These are phyloP conservation scores for Jatropha multifida DNA, from an alignment of 441 rosid genomes.

Conservation along the genomic window DNA sequence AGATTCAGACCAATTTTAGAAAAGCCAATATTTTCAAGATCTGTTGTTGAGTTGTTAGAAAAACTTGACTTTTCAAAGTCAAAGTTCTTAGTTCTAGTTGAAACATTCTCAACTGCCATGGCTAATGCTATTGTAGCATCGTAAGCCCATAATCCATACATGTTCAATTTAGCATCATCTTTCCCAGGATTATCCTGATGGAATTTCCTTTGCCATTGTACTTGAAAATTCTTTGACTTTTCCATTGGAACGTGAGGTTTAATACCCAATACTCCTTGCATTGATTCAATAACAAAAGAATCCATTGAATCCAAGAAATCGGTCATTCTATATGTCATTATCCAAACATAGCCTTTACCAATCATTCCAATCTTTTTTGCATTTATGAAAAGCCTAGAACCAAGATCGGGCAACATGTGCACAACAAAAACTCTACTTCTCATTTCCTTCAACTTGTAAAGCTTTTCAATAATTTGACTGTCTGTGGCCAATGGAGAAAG, in stretches of 20 bases:
- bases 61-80: slow-evolving; percentile 17
- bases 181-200: slow-evolving; percentile 26
- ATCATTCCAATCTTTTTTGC: slow-evolving; percentile 60
- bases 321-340: slow-evolving; percentile 45
- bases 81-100: slow-evolving; percentile 23
- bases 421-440: slow-evolving; percentile 59
- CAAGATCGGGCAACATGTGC: slow-evolving; percentile 48
- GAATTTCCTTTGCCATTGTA: slow-evolving; percentile 31
- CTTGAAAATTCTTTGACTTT: slow-evolving; percentile 25
- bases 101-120: slow-evolving; percentile 46
- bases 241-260: slow-evolving; percentile 33
- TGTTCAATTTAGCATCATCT: slow-evolving; percentile 23
- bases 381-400: slow-evolving; percentile 41
- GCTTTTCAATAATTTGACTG: slow-evolving; percentile 43
- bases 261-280: slow-evolving; percentile 56
- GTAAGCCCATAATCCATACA: slow-evolving; percentile 56
- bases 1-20: slow-evolving; percentile 48
- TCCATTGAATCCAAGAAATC: slow-evolving; percentile 16
- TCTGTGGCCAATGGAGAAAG: slow-evolving; percentile 39
- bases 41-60: slow-evolving; percentile 25
- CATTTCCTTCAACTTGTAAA: slow-evolving; percentile 48
- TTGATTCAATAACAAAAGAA: slow-evolving; percentile 19
- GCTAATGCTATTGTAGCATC: slow-evolving; percentile 57
- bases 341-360: slow-evolving; percentile 57
- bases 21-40: slow-evolving; percentile 43